Conservation (phyloP, 2,329 filamentous ascomycete species). For the Xylariaceae sp. region DNA sequence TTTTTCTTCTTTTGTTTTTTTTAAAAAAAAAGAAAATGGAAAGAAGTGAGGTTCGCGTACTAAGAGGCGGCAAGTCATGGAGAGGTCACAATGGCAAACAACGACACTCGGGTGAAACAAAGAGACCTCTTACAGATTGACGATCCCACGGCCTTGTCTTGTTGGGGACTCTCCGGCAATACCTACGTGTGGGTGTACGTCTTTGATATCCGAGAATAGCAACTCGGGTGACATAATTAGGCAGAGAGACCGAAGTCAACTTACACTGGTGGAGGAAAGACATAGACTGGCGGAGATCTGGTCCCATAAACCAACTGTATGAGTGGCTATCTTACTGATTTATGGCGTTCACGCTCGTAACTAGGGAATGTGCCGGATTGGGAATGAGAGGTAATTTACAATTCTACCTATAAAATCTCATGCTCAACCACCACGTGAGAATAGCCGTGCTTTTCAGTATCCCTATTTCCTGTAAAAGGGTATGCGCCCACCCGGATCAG, state of each 20-base stretch:
- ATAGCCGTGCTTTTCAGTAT: slow-evolving; percentile 24
- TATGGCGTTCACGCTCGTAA: not conserved
- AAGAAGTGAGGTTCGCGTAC: too few species aligned
- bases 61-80: too few species aligned
- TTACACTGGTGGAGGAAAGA: not conserved
- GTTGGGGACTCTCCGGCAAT: too few species aligned
- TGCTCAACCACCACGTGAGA: slow-evolving; percentile 16
- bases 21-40: too few species aligned
- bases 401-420: slow-evolving; percentile 16
- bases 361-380: not conserved
- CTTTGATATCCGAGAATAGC: too few species aligned
- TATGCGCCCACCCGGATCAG: slow-evolving; percentile 21
- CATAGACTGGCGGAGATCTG: not conserved
- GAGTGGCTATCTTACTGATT: not conserved
- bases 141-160: too few species aligned
- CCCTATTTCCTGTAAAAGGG: slow-evolving; percentile 29
- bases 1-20: too few species aligned
- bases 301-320: not conserved
- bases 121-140: not conserved
- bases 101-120: not conserved
- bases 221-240: too few species aligned
- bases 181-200: too few species aligned
- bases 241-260: not conserved
- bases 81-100: too few species aligned
- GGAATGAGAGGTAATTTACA: slow-evolving; percentile 17